Evolutionary conservation across 1,139 yeast species (phyloP), one percentile per base, ranked within the genome.

Genomic region (Kodamaea plutei): DNA sequence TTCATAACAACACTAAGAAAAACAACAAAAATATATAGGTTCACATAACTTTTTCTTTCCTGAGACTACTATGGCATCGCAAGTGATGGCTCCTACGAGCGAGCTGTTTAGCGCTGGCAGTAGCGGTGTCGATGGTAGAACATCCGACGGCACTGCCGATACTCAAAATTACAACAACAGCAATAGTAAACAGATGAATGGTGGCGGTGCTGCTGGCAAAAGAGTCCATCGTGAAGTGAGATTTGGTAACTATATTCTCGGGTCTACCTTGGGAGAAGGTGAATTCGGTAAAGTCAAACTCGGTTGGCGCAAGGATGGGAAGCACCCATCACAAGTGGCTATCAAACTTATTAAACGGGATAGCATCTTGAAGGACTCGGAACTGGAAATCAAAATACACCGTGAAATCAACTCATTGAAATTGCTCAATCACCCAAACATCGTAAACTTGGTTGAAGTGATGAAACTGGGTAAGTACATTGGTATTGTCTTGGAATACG

Each of bases 221-320:
- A 41, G 63, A 23, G 48, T 61, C 5, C 79, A 74, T 36, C 56
- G 79, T 31, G 80, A 76, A 47, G 79, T 76, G 37, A 68, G 89
- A 26, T 88, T 91, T 52, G 97, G 97, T 20, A 79, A 84, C 21
- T 91, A 89, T 51, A 75, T 84, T 20, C 69, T 91, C 6, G 97
- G 97, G 4, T 81, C 95, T 13, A 89, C 97, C 2, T 64, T 91
- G n/a, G 98, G 98, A 23, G 96, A 89, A 61, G 98, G 98, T 26
- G 97, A 91, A 54, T 91, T 91, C 56, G 98, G 97, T 37, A 89
- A 89, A 58, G 98, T 91, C 39, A 91, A 89, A 56, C 68, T 91
- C n/a, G 97, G 96, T 12, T 89, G 96, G 96, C 69, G 95, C 35
- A 81, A 82, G 55, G 91, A 81, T 49, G 88, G 88, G 20, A 65